Conservation (phyloP, 331 rosid genomes). For the Quercus lobata region DNA sequence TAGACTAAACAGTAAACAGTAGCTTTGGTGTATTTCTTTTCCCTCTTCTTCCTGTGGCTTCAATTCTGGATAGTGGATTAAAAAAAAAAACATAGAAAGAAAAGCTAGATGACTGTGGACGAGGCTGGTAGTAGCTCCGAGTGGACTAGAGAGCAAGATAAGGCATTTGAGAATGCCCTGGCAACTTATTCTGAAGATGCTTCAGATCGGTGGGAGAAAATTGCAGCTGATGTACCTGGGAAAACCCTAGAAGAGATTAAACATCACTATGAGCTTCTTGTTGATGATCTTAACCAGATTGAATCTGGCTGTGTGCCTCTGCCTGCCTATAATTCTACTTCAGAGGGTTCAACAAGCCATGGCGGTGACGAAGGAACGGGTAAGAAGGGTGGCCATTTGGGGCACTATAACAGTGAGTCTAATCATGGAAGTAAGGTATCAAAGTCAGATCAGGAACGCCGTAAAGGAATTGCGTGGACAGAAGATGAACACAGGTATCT, state of each 20-base stretch:
- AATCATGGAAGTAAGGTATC: conserved; percentile 74
- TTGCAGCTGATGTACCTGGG: conserved; percentile 73
- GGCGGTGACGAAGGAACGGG: conserved; percentile 62
- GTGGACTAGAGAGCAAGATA: conserved; percentile 91
- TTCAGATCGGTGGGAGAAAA: conserved; percentile 88
- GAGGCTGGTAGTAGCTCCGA: conserved; percentile 64
- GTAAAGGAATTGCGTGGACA: conserved; percentile 97
- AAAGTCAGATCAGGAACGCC: conserved; percentile 79
- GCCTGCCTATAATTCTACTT: conserved; percentile 74
- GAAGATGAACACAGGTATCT: conserved; percentile 89
- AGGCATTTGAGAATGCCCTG: conserved; percentile 84
- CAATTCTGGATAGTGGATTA: conserved; percentile 24
- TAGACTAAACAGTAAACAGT: conserved; percentile 20
- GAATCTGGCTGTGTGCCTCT: conserved; percentile 86
- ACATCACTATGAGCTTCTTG: conserved; percentile 75
- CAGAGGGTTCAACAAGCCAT: conserved; percentile 68
- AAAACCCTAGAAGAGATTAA: conserved; percentile 74
- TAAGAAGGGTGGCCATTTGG: conserved; percentile 54
- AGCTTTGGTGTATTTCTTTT: conserved; percentile 19
- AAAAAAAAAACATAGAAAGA: not conserved
- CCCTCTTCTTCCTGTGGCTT: conserved; percentile 26
- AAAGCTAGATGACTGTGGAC: conserved; percentile 57
- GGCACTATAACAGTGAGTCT: conserved; percentile 51
- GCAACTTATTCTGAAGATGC: conserved; percentile 68
- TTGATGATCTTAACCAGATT: conserved; percentile 70